Conservation (phyloP, 1,284 basidiomycete genomes). For the Ganoderma resinaceum region DNA sequence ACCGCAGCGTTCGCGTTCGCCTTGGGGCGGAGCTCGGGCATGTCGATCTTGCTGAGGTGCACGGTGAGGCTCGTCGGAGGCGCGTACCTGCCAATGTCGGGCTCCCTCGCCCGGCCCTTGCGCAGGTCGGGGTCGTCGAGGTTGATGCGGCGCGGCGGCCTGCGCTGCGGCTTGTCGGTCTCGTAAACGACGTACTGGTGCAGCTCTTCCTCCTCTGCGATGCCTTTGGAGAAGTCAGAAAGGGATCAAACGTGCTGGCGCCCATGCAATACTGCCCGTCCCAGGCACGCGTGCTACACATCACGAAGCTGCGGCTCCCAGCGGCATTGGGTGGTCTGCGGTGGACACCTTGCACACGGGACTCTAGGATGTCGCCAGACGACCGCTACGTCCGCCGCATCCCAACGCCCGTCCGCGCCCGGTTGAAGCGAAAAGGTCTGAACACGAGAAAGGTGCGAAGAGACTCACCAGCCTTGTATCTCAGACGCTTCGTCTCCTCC, state of each 20-base stretch:
- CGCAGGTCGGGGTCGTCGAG: constrained; percentile 54
- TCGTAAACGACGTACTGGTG: constrained; percentile 84
- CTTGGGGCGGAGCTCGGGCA: constrained; percentile 78
- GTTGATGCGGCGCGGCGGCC: constrained; percentile 72
- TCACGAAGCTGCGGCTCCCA: too few relatives aligned
- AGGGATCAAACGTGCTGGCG: background rate
- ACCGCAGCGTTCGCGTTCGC: constrained; percentile 8
- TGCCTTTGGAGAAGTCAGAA: constrained; percentile 41
- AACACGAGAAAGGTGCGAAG: background rate
- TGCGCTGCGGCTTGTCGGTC: constrained; percentile 41
- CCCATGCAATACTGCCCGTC: too few relatives aligned
- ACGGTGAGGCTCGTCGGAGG: constrained; percentile 51
- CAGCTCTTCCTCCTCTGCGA: constrained; percentile 66
- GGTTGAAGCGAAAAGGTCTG: background rate
- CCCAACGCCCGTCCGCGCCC: background rate
- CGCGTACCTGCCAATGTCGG: constrained; percentile 10
- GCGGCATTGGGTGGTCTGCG: too few relatives aligned
- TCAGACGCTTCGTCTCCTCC: constrained; percentile 77
- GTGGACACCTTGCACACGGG: too few relatives aligned
- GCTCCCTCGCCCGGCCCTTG: constrained; percentile 47
- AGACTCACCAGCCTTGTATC: constrained; percentile 69
- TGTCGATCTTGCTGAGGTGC: constrained; percentile 83
- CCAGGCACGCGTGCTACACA: too few relatives aligned
- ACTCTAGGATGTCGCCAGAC: too few relatives aligned
- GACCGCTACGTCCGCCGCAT: too few relatives aligned